Evolutionary conservation across 768 basidiomycete species (phyloP).

Genomic region (Lactarius sp.): DNA sequence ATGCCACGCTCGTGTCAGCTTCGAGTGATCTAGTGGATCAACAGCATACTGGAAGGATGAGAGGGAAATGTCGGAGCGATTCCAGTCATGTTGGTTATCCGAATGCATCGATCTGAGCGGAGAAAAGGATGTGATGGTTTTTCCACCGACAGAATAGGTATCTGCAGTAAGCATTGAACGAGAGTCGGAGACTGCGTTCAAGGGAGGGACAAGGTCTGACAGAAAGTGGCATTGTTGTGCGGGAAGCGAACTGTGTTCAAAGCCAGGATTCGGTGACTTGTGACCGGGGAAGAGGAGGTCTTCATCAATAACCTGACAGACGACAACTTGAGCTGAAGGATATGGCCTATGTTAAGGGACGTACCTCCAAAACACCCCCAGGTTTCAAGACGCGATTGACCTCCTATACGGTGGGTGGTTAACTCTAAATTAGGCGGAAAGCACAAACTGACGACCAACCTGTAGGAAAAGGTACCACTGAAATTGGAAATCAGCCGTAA

Average conservation of each 20-base stretch:
- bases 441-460: conserved; percentile 1
- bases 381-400: conserved; percentile 60
- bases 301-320: conserved; percentile 60
- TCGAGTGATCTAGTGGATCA: conserved; percentile 23
- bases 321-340: not conserved
- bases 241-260: not conserved
- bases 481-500: not conserved
- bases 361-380: conserved; percentile 61
- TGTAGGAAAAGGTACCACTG: conserved; percentile 24
- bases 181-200: not conserved
- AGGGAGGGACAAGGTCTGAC: not conserved
- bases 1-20: conserved; percentile 20
- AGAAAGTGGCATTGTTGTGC: not conserved
- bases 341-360: not conserved
- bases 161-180: not conserved
- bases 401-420: conserved; percentile 43
- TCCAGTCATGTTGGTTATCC: not conserved
- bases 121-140: not conserved
- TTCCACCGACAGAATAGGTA: not conserved
- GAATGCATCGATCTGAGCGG: not conserved
- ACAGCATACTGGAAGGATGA: conserved; percentile 4
- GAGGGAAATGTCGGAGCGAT: not conserved
- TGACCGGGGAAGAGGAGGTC: conserved; percentile 64
- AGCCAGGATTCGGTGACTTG: not conserved
- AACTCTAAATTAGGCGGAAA: conserved; percentile 20